These are phyloP conservation scores for Tephrocybe sp. DNA, from an alignment of 768 basidiomycete species.

Conservation along the genomic window DNA sequence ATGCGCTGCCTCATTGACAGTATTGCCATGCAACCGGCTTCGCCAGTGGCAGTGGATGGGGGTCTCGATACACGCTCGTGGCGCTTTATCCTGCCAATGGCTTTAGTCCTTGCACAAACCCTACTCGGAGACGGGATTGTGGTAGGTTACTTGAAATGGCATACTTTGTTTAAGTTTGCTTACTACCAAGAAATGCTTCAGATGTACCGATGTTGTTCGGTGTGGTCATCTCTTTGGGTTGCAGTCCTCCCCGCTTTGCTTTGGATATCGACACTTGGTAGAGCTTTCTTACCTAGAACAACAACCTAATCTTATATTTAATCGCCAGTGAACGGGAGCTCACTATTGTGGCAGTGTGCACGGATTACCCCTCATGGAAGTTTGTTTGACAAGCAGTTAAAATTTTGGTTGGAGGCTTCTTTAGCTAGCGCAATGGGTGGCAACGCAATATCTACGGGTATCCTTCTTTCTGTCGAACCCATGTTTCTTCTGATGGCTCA, in stretches of 20 bases:
- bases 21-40: not conserved
- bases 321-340: not conserved
- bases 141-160: not conserved
- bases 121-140: conserved; percentile 1
- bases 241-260: not conserved
- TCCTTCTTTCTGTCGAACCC: not conserved
- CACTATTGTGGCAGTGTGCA: not conserved
- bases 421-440: not conserved
- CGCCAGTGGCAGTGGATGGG: not conserved
- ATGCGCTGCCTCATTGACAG: not conserved
- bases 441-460: not conserved
- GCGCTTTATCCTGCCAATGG: not conserved
- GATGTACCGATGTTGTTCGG: not conserved
- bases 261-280: not conserved
- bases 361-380: not conserved
- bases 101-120: not conserved
- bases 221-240: not conserved
- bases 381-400: not conserved
- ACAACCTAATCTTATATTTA: not conserved
- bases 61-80: not conserved
- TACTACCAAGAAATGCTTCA: no score
- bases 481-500: not conserved
- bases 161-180: not conserved
- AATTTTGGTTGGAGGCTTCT: not conserved
- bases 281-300: not conserved